Evolutionary conservation across 192 early-diverging fungal species (phyloP), one percentile per base, ranked within the genome.

Genomic region (Nowakowskiella sp.): DNA sequence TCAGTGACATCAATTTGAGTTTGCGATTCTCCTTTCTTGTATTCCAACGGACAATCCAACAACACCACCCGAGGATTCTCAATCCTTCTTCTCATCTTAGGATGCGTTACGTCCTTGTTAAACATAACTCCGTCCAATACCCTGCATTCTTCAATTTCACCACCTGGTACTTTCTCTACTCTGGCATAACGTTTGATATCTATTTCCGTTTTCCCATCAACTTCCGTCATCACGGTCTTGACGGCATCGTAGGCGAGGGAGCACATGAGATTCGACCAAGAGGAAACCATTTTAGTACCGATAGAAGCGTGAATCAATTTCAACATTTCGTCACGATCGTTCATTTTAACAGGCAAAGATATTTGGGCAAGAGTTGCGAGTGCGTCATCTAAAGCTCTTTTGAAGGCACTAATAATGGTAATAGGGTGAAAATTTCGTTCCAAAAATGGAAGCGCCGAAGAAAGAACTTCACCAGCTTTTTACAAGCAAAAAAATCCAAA

Each of bases 21-120:
- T 74, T 99, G 96, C 33, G 91, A 96, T 72, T 97, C 96, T 51
- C 96, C 96, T 83, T 99, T 99, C 76, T 99, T 99, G 86, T 99
- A 99, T 70, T 97, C 96, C 43, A 99, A 80, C 25, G 94, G 94
- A 71, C 96, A 99, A 79, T 99, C 96, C 45, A 99, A 75, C 36
- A 99, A 74, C 9, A 99, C 78, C 51, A 99, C 82, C 46, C 94
- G 85, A 19, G 96, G 96, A 66, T 99, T 97, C 65, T 92, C 88
- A 52, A 99, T 97, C 44, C 72, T 71, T 47, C 96, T 83, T 60
- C 94, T 86, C 76, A 79, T 79, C 71, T 91, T 94, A 56, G 96
- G 89, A 69, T 99, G 96, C 24, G 93, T 96, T 13, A 99, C 91
- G 73, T 99, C 96, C 81, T 99, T 99, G 86, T 94, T 96, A 64